Evolutionary conservation across 2,329 filamentous ascomycete species (phyloP), one percentile per base, ranked within the genome.

Genomic region (Arthrobotrys musiformis): DNA sequence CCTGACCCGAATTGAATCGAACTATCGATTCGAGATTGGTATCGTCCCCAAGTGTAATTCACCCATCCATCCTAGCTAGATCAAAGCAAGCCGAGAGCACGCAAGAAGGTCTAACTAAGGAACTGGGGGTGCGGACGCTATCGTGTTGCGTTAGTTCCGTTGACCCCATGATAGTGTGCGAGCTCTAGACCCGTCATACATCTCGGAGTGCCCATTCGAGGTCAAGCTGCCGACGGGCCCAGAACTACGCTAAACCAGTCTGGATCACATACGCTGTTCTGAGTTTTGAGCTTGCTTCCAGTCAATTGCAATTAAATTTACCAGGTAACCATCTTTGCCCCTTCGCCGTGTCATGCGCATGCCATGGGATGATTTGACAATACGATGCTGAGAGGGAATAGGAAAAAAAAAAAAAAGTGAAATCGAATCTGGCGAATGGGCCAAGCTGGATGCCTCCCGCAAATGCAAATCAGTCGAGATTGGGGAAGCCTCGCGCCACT

Each of bases 71-170:
- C n/a, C 35, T 11, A 2, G 13, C 40, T 17, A 42, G 37, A 64
- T 62, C 46, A 58, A 46, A 66, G 60, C 48, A 58, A 66, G 60
- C 48, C 35, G 50, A 52, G 44, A 60, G 50, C 69, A 70, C 42
- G 56, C 48, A 66, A 30, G 26, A 67, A 52, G 28, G 24, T 24
- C 50, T 44, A 28, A 54, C 4, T 42, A 40, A 40, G 48, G 35
- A 22, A 60, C 40, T 66, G 48, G 69, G 62, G 63, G 70, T 69
- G 70, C 70, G 70, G 70, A 61, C 30, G 70, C 63, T 63, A 63
- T 62, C 56, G 70, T 76, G 70, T 76, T 76, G 70, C 70, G 70
- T 69, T 76, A 76, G 70, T 62, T 54, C 70, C 62, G 62, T 67
- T 74, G 70, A 46, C 61, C 70, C 70, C 70, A 74, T 74, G 70